Evolutionary conservation across 2,329 filamentous ascomycete species (phyloP), one percentile per base, ranked within the genome.

Genomic region (Thielaviopsis musarum): DNA sequence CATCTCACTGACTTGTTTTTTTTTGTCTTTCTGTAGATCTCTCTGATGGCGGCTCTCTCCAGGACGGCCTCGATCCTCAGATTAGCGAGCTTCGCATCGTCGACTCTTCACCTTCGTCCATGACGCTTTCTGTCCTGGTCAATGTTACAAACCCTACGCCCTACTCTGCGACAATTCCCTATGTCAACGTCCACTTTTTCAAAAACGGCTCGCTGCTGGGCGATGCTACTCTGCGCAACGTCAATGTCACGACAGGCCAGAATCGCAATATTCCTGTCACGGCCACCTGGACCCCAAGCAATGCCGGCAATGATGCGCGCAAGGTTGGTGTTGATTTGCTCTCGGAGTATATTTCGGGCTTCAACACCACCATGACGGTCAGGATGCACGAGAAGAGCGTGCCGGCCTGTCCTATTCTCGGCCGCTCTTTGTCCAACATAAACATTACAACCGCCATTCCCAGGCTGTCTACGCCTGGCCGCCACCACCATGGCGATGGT

Each of bases 71-170:
- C 62, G 74, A 69, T 62, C 87, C 88, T 17, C 79, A 83, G 65
- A 74, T 95, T 61, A 82, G 82, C 59, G 82, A 85, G 62, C 72
- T 97, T 41, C 78, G 79, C 64, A 81, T 97, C 60, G 68, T 86
- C 49, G 81, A 86, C 59, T 94, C 90, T 0, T 84, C 85, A 1
- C 73, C 78, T 41, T 81, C 82, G 2, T 86, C 86, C 3, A 75
- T 96, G 54, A 81, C 79, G 21, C 72, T 97, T 41, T 76, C 83
- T 66, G 86, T 87, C 15, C 72, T 75, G 48, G 77, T 95, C 66
- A 95, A 93, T 67, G 77, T 95, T 62, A 94, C 88, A 3, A 98
- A 98, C 67, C 91, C 91, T 1, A 95, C 91, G 0, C 79, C 84
- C 3, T 96, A 97, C 69, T 84, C 87, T 4, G 91, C 89, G 3